phyloP scores from a whole-genome alignment of 768 basidiomycete genomes.

The Suillus paluster region DNA sequence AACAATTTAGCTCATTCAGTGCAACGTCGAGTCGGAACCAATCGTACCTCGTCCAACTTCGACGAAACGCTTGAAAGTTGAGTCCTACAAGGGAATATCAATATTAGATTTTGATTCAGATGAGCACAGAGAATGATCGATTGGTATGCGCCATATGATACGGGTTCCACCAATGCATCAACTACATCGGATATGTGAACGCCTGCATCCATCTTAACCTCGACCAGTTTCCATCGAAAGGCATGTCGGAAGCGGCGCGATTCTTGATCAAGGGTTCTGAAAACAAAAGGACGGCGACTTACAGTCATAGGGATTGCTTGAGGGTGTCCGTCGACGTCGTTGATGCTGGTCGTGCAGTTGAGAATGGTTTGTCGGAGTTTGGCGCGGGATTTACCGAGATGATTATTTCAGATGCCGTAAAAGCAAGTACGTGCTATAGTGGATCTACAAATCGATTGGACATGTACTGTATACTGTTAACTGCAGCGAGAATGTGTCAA shows the following conservation, averaged over 20 bases:
- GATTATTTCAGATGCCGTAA: too few relatives aligned
- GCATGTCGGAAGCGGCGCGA: neutral
- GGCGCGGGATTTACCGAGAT: neutral
- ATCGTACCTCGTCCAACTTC: conserved; percentile 91
- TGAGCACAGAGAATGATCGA: neutral
- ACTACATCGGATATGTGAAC: neutral
- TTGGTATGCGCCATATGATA: neutral
- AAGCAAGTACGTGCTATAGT: too few relatives aligned
- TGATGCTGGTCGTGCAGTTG: conserved; percentile 1
- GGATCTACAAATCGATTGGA: too few relatives aligned
- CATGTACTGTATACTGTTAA: neutral
- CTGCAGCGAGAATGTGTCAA: neutral
- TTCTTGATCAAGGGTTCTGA: neutral
- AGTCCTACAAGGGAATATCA: conserved; percentile 49
- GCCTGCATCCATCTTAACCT: conserved; percentile 1
- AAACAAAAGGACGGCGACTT: neutral
- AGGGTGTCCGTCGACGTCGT: neutral
- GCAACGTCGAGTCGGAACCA: neutral
- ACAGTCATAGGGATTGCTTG: neutral
- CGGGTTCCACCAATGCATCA: neutral
- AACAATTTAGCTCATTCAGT: neutral
- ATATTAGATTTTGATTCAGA: neutral
- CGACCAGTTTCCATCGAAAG: neutral
- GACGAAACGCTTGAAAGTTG: conserved; percentile 96
- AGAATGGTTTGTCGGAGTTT: conserved; percentile 6